A percentile compares a stretch with the other conserved stretches of the same genome.
Evolutionary conservation across 441 rosid genomes (phyloP).

Genomic region (Syzygium syzygioides): DNA sequence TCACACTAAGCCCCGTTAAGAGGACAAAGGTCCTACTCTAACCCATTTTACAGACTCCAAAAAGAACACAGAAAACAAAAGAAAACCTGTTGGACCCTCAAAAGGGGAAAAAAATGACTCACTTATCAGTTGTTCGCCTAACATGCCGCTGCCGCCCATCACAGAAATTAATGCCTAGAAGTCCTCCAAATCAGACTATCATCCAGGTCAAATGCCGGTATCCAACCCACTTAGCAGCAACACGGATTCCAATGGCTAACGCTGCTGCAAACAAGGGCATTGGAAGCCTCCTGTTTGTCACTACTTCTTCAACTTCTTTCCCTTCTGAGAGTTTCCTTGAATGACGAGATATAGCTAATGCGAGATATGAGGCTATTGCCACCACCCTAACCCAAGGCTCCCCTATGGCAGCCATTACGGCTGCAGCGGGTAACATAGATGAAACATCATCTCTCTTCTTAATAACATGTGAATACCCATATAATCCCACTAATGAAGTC

Average conservation of each 20-base stretch:
- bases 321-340: conserved; percentile 30
- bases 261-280: conserved; percentile 59
- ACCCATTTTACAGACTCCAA: neutral
- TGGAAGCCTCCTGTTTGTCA: conserved; percentile 28
- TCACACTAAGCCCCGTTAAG: neutral
- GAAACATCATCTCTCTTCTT: conserved; percentile 72
- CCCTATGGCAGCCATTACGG: conserved; percentile 76
- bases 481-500: conserved; percentile 60
- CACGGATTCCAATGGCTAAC: conserved; percentile 65
- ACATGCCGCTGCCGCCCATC: neutral
- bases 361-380: conserved; percentile 41
- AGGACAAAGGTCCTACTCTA: neutral
- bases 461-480: conserved; percentile 47
- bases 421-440: conserved; percentile 69
- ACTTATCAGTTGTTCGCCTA: neutral
- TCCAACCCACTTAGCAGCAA: conserved; percentile 85
- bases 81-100: neutral
- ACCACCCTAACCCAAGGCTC: conserved; percentile 81
- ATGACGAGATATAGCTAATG: conserved; percentile 58
- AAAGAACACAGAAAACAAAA: neutral
- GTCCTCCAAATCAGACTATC: conserved; percentile 34
- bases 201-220: conserved; percentile 90
- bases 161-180: neutral
- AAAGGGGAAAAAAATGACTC: neutral
- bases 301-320: conserved; percentile 28